A percentile compares a stretch with the other conserved stretches of the same genome.
Conservation (phyloP, 2,329 filamentous ascomycete species). For the Talaromyces sp. region DNA sequence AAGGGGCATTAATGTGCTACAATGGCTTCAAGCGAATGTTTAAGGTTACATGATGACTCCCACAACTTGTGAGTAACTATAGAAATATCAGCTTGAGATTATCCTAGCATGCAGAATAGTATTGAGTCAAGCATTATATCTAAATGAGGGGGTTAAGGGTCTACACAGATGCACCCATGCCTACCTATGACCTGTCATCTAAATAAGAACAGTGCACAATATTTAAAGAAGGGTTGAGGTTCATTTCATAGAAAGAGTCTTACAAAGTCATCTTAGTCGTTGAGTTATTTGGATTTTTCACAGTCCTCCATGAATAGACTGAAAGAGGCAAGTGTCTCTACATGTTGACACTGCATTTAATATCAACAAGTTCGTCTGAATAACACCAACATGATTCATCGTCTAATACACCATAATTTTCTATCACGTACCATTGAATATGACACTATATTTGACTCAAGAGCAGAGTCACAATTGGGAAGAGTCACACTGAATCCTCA, state of each 20-base stretch:
- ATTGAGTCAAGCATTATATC: too few relatives aligned
- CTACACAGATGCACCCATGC: too few relatives aligned
- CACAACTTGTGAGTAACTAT: too few relatives aligned
- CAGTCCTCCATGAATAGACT: not conserved
- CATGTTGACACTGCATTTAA: not conserved
- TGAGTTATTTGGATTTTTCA: not conserved
- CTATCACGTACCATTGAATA: not conserved
- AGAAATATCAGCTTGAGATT: too few relatives aligned
- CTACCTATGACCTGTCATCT: too few relatives aligned
- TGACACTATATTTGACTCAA: not conserved
- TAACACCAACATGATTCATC: not conserved
- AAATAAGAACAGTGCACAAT: not conserved
- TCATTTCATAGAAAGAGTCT: not conserved
- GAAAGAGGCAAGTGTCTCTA: not conserved
- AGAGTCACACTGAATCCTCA: not conserved
- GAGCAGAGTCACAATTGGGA: not conserved
- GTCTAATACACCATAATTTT: not conserved
- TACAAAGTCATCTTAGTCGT: not conserved
- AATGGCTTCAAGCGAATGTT: too few relatives aligned
- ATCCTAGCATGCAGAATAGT: too few relatives aligned
- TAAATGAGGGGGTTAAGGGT: too few relatives aligned
- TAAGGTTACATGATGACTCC: too few relatives aligned
- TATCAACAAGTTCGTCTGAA: not conserved
- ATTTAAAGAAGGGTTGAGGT: not conserved
- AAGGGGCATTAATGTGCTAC: too few relatives aligned